A percentile compares a stretch with the other conserved stretches of the same genome.
phyloP scores from a whole-genome alignment of 2,329 filamentous ascomycete species.

The Coleophoma cylindrospora region DNA sequence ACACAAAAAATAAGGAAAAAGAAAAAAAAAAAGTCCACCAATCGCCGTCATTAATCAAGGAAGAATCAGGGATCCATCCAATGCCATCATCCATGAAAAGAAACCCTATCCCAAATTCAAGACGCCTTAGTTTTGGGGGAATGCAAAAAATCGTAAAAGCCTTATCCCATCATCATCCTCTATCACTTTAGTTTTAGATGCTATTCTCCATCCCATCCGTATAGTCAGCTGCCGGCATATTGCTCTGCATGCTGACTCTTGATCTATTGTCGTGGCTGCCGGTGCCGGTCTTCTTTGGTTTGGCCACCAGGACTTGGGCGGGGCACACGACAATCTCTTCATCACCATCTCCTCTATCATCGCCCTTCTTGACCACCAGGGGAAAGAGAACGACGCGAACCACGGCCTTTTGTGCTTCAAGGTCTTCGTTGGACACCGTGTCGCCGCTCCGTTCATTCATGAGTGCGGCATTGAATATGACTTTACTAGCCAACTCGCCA shows the following conservation, averaged over 20 bases:
- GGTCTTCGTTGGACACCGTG: constrained; percentile 64
- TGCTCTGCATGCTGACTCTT: constrained; percentile 25
- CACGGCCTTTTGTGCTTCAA: constrained; percentile 70
- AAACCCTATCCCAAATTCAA: too few species aligned
- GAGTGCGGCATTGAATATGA: constrained; percentile 85
- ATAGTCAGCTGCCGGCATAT: constrained; percentile 17
- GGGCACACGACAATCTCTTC: constrained; percentile 95
- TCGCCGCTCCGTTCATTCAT: constrained; percentile 90
- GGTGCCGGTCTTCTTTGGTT: constrained; percentile 22
- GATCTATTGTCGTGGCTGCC: constrained; percentile 12
- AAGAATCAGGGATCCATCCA: too few species aligned
- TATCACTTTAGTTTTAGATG: neutral
- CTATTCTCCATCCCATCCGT: neutral
- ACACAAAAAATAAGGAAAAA: too few species aligned
- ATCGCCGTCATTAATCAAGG: too few species aligned
- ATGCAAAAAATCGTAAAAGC: too few species aligned
- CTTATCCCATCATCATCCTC: too few species aligned
- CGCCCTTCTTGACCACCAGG: constrained; percentile 91
- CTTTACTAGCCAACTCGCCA: constrained; percentile 81
- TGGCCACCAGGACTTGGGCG: constrained; percentile 82
- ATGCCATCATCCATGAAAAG: too few species aligned
- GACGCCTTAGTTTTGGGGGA: too few species aligned
- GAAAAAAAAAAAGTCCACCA: too few species aligned
- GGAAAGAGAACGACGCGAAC: constrained; percentile 95
- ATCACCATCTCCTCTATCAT: constrained; percentile 80